Evolutionary conservation across 139 green algal genomes (phyloP).

Genomic region (Chlamydomonas schloesseri): DNA sequence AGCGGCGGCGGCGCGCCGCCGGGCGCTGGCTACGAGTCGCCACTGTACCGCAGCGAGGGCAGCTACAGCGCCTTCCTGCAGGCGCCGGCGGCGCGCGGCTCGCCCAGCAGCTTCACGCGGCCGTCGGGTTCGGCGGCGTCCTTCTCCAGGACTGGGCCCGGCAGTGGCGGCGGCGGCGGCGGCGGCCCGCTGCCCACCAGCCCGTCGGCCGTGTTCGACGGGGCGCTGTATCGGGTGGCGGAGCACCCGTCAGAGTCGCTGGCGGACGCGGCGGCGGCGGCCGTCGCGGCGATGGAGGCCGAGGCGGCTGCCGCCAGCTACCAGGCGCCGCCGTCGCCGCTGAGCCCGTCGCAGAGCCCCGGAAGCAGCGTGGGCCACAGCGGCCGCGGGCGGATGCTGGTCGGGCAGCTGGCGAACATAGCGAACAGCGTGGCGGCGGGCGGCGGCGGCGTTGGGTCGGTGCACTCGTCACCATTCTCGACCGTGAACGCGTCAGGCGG

Average conservation of each 20-base stretch:
- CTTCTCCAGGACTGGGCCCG: background rate
- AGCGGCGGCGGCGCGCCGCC: too few relatives aligned
- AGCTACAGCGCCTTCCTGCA: too few relatives aligned
- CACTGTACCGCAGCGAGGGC: too few relatives aligned
- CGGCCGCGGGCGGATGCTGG: background rate
- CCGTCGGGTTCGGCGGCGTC: background rate
- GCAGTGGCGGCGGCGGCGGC: too few relatives aligned
- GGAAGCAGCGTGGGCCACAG: background rate
- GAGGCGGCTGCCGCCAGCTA: too few relatives aligned
- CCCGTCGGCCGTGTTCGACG: background rate
- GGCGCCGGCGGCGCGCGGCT: too few relatives aligned
- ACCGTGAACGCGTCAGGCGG: background rate
- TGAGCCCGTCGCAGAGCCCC: too few relatives aligned
- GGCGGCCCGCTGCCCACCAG: background rate
- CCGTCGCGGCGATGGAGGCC: background rate
- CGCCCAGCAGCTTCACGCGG: background rate
- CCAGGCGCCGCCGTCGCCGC: too few relatives aligned
- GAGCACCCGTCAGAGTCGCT: slow-evolving; percentile 20
- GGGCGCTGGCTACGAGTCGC: too few relatives aligned
- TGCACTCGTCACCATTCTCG: too few relatives aligned
- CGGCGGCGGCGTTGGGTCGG: too few relatives aligned
- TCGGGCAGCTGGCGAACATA: background rate
- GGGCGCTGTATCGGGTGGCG: slow-evolving; percentile 14
- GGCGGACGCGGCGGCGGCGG: background rate
- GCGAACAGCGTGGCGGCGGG: too few relatives aligned